A percentile compares a stretch with the other conserved stretches of the same genome.
Evolutionary conservation across 2,329 filamentous ascomycete species (phyloP).

Genomic region (Drechslerella dactyloides): DNA sequence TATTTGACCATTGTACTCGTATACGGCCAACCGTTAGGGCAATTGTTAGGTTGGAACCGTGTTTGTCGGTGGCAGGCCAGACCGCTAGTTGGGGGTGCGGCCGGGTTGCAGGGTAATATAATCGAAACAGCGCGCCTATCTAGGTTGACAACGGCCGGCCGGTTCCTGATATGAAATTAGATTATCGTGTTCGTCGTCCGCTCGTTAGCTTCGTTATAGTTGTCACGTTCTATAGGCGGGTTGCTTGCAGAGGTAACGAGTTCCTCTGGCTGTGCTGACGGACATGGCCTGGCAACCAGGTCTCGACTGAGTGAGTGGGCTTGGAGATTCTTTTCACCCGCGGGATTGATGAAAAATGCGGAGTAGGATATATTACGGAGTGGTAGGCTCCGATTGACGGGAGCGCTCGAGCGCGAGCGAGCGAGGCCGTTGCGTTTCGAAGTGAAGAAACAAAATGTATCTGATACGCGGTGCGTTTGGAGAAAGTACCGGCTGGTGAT

Average conservation of each 20-base stretch:
- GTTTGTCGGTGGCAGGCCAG: not conserved
- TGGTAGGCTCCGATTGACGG: constrained; percentile 1
- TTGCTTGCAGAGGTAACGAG: too few species aligned
- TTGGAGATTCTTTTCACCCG: too few species aligned
- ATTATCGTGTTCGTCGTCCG: too few species aligned
- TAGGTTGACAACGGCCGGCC: not conserved
- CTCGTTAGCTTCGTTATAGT: not conserved
- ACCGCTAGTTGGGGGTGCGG: constrained; percentile 4
- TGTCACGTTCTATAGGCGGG: too few species aligned
- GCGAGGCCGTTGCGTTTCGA: too few species aligned
- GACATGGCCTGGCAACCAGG: too few species aligned
- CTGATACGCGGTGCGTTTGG: constrained; percentile 2
- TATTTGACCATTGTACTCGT: not conserved
- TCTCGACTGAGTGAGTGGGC: too few species aligned
- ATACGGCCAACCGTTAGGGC: not conserved
- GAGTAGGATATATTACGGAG: not conserved
- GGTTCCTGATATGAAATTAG: not conserved
- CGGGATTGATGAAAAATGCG: not conserved
- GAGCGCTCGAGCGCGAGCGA: not conserved
- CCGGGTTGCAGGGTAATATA: constrained; percentile 40
- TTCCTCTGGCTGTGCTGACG: too few species aligned
- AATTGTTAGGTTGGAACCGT: not conserved
- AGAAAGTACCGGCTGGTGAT: not conserved
- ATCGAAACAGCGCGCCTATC: constrained; percentile 49
- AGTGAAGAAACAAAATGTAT: not conserved